Evolutionary conservation across 805 yeast species (phyloP).

Genomic region (Saturnispora serradocipensis): DNA sequence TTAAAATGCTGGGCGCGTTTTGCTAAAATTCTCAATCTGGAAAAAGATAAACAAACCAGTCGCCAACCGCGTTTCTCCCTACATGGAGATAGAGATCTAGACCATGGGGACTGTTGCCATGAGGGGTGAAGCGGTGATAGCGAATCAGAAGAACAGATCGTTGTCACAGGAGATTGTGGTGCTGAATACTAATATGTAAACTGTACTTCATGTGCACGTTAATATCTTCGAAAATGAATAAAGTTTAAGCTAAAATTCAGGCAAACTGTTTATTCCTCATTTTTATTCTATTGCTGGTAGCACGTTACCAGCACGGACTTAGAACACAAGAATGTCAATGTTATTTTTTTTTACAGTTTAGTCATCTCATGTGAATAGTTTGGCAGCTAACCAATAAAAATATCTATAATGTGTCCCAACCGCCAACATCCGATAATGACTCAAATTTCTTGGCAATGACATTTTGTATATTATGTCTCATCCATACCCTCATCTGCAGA

Average conservation of each 20-base stretch:
- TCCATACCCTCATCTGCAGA: slow-evolving; percentile 60
- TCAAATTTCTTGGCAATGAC: slow-evolving; percentile 74
- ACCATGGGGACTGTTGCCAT: not conserved
- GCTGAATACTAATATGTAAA: no score
- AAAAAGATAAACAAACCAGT: slow-evolving; percentile 3
- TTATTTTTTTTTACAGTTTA: no score
- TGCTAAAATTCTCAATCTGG: not conserved
- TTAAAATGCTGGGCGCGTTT: not conserved
- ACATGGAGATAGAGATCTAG: not conserved
- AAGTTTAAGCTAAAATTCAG: no score
- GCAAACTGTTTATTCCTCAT: not conserved
- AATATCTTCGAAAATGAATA: no score
- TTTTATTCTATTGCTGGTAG: not conserved
- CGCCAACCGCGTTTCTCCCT: slow-evolving; percentile 2
- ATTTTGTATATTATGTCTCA: slow-evolving; percentile 70
- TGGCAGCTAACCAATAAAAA: not conserved
- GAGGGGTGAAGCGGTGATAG: not conserved
- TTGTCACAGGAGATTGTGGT: no score
- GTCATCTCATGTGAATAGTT: not conserved
- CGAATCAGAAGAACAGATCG: not conserved
- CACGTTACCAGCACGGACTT: not conserved
- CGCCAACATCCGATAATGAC: slow-evolving; percentile 76
- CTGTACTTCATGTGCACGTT: no score
- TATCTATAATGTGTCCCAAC: slow-evolving; percentile 77
- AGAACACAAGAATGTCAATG: not conserved